phyloP scores from a whole-genome alignment of 495 filamentous ascomycete genomes.

The Aspergillus nanangensis region DNA sequence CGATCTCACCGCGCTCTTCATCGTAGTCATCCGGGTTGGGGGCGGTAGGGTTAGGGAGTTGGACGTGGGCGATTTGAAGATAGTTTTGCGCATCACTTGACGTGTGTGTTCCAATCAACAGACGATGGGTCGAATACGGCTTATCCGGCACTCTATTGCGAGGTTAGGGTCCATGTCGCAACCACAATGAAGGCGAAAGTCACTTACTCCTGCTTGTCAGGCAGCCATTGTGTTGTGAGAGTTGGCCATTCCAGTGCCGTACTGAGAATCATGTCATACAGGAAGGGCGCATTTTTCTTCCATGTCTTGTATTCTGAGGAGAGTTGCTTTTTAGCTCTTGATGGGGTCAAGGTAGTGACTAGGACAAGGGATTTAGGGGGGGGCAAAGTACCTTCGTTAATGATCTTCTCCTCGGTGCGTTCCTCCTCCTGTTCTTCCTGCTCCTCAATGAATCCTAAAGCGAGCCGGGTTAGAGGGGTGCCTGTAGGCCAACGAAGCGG shows the following conservation, averaged over 20 bases:
- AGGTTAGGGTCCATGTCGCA: conserved; percentile 9
- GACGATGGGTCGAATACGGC: conserved; percentile 80
- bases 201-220: conserved; percentile 80
- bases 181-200: background rate
- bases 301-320: conserved; percentile 93
- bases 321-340: background rate
- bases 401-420: conserved; percentile 72
- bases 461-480: conserved; percentile 13
- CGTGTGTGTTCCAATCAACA: conserved; percentile 94
- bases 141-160: conserved; percentile 65
- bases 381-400: conserved; percentile 74
- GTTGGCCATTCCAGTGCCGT: conserved; percentile 98
- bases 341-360: conserved; percentile 7
- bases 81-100: conserved; percentile 85
- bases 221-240: conserved; percentile 95
- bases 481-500: too few relatives aligned
- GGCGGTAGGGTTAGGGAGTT: conserved; percentile 74
- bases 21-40: conserved; percentile 81
- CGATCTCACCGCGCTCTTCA: conserved; percentile 86
- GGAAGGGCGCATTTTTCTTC: conserved; percentile 99
- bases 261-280: conserved; percentile 95
- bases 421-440: conserved; percentile 65
- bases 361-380: background rate
- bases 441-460: conserved; percentile 34
- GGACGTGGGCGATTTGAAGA: conserved; percentile 88